Conservation (phyloP, 78 protist species). For the Dictyostelium brefeldianum region DNA sequence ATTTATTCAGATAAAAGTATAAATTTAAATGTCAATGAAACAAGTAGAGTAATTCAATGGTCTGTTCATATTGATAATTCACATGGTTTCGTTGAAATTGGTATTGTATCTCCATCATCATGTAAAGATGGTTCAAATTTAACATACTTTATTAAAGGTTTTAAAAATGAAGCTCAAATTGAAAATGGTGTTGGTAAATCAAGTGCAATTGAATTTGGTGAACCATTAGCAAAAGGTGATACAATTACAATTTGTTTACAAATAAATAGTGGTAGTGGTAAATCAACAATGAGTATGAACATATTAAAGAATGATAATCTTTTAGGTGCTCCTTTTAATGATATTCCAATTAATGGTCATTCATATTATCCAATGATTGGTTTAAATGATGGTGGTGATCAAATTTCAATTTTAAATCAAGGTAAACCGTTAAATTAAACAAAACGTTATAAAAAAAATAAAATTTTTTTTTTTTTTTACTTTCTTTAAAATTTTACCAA, state of each 20-base stretch:
- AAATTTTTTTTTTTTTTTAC: too few species aligned
- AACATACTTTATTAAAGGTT: constrained; percentile 8
- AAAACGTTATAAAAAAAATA: too few species aligned
- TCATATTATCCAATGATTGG: constrained; percentile 64
- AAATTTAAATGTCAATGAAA: background rate
- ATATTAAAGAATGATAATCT: constrained; percentile 4
- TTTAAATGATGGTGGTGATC: constrained; percentile 49
- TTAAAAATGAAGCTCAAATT: constrained; percentile 24
- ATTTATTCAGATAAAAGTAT: background rate
- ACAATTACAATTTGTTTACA: background rate
- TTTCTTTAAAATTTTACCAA: too few species aligned
- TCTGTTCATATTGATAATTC: background rate
- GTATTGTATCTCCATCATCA: background rate
- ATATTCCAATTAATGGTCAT: background rate
- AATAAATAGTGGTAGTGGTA: background rate
- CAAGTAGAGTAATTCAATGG: constrained; percentile 7
- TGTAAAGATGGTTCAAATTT: background rate
- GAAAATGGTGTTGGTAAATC: background rate
- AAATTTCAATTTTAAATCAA: background rate
- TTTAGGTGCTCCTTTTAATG: constrained; percentile 9
- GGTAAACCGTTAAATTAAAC: too few species aligned
- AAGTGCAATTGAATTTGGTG: constrained; percentile 37
- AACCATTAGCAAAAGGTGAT: constrained; percentile 6
- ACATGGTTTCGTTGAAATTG: constrained; percentile 56
- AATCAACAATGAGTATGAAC: background rate